Evolutionary conservation across 805 yeast genomes (phyloP).

Genomic region (Trichomonascus vanleenenianus): DNA sequence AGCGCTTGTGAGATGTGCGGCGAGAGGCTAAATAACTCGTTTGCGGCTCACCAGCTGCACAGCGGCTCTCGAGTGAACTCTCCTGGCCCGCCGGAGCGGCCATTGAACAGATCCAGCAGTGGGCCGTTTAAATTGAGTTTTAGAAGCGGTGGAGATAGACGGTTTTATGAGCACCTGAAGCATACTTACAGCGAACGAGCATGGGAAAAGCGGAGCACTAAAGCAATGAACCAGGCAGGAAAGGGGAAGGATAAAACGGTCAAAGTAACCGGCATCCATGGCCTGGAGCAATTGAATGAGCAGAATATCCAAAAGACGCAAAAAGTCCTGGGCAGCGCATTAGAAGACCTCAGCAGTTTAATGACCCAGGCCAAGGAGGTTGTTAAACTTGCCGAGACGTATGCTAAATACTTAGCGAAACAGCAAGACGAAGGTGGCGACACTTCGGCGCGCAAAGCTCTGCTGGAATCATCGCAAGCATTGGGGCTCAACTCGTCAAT

Average conservation of each 20-base stretch:
- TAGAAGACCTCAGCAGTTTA: constrained; percentile 68
- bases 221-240: not conserved
- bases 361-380: constrained; percentile 75
- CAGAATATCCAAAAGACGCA: constrained; percentile 51
- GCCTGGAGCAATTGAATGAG: constrained; percentile 53
- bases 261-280: constrained; percentile 52
- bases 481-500: constrained; percentile 28
- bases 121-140: constrained; percentile 58
- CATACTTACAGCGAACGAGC: constrained; percentile 39
- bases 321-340: constrained; percentile 53
- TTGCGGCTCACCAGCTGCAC: constrained; percentile 20
- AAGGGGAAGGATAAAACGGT: not conserved
- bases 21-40: constrained; percentile 34
- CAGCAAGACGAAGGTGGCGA: constrained; percentile 11
- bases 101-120: constrained; percentile 5
- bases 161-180: constrained; percentile 42
- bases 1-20: constrained; percentile 85
- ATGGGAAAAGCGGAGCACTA: constrained; percentile 34
- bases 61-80: constrained; percentile 15
- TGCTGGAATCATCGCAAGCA: constrained; percentile 27
- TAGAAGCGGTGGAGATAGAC: constrained; percentile 57
- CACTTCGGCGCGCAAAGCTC: constrained; percentile 26
- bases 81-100: constrained; percentile 15
- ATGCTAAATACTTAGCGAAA: constrained; percentile 24
- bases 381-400: constrained; percentile 41